phyloP scores from a whole-genome alignment of 768 basidiomycete genomes.

The Kwoniella bestiolae region DNA sequence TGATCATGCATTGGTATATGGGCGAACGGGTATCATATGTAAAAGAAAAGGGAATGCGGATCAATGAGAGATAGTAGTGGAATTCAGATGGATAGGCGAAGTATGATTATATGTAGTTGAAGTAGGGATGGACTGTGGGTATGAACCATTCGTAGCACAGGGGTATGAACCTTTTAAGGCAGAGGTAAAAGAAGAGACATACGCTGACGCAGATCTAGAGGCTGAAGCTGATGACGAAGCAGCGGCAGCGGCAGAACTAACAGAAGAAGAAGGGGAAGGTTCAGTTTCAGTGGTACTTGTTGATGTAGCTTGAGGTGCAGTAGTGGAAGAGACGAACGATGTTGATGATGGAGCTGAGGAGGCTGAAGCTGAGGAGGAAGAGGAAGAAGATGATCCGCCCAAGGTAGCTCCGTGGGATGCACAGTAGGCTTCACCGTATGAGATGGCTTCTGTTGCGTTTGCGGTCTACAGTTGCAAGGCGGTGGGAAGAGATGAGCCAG shows the following conservation, averaged over 20 bases:
- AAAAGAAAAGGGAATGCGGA: background rate
- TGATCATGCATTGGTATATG: slow-evolving; percentile 6
- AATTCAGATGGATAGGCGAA: background rate
- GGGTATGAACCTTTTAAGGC: background rate
- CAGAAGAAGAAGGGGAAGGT: slow-evolving; percentile 8
- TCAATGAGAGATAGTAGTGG: background rate
- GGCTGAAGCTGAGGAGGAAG: slow-evolving; percentile 3
- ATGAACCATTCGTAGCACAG: background rate
- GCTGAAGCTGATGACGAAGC: background rate
- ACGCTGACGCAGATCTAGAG: background rate
- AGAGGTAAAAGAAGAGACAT: slow-evolving; percentile 6
- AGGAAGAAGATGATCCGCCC: slow-evolving; percentile 1
- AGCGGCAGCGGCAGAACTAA: slow-evolving; percentile 3
- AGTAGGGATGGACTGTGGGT: background rate
- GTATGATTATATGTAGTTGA: background rate
- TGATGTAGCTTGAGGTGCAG: background rate
- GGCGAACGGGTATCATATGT: slow-evolving; percentile 1
- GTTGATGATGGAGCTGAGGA: slow-evolving; percentile 12
- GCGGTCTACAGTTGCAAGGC: slow-evolving; percentile 15
- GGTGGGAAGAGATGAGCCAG: background rate
- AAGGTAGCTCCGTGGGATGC: slow-evolving; percentile 12
- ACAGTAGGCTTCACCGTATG: slow-evolving; percentile 28
- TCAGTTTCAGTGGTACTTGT: background rate
- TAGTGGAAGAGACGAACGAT: background rate
- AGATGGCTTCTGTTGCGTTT: slow-evolving; percentile 12